Evolutionary conservation across 2,329 filamentous ascomycete genomes (phyloP), one percentile per base, ranked within the genome.

Genomic region (Diaporthe longicolla): DNA sequence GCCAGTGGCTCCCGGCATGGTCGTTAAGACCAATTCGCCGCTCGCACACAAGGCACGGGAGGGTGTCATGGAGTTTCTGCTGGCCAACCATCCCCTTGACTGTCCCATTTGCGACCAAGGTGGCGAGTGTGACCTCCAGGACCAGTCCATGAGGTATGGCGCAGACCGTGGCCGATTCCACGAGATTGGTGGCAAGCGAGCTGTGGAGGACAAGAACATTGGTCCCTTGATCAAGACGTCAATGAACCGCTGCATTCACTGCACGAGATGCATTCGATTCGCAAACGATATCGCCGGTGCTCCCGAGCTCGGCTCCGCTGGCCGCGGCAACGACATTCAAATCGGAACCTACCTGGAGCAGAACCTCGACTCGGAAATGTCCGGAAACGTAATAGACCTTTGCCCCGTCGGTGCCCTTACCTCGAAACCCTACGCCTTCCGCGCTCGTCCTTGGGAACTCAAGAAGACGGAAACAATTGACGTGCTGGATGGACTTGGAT

Each of bases 171-270:
- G 97, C 76, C 93, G 97, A 80, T 99, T 99, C 87, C 97, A 99
- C 87, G 97, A 99, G 85, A 86, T 97, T 81, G 92, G 91, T 72
- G 97, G 97, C 85, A 99, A 99, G 90, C 94, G 97, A 88, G 97
- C 95, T 35, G 95, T 98, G 52, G 97, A 99, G 87, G 97, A 99
- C 86, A 99, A 99, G 90, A 98, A 99, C 85, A 98, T 99, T 81
- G 97, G 97, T 48, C 97, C 97, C 71, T 85, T 99, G 79, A 94
- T 99, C 87, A 99, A 99, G 91, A 99, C 97, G 4, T 99, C 97
- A 66, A 99, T 99, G 97, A 99, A 99, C 89, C 91, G 97, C 83
- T 99, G 97, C 85, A 99, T 99, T 81, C 97, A 99, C 88, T 99
- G 97, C 89, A 99, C 97, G 77, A 92, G 97, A 81, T 99, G 97